Evolutionary conservation across 257 asterid genomes (phyloP).

Genomic region (Agastache rugosa): DNA sequence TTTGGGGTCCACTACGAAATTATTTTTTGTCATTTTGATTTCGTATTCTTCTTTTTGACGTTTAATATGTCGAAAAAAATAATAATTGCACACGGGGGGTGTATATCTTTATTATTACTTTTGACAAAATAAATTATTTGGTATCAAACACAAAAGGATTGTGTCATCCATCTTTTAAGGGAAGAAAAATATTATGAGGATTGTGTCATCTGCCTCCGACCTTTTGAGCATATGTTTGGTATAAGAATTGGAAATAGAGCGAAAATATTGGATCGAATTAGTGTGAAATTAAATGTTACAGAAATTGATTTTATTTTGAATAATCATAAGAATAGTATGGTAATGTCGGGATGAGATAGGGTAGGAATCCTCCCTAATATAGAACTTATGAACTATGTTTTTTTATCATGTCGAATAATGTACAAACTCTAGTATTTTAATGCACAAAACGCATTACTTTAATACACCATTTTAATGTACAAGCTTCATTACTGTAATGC

Average conservation of each 20-base stretch:
- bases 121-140: constrained; percentile 7
- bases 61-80: constrained; percentile 32
- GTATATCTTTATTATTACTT: constrained; percentile 24
- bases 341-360: no score
- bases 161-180: constrained; percentile 12
- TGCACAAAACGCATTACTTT: no score
- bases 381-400: no score
- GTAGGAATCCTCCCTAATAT: no score
- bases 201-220: constrained; percentile 3
- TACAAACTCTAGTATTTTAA: no score
- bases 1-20: constrained; percentile 31
- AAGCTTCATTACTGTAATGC: no score
- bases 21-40: constrained; percentile 16
- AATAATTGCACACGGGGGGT: constrained; percentile 45
- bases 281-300: background rate
- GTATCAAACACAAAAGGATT: constrained; percentile 22
- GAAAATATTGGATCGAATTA: background rate
- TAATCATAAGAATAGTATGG: no score
- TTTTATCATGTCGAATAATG: no score
- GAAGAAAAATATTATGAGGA: background rate
- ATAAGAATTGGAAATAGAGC: constrained; percentile 2
- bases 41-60: background rate
- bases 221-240: constrained; percentile 17
- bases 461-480: no score
- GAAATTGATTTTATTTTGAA: no score